These are phyloP conservation scores for Wallacemonas sp. DNA, from an alignment of 208 protist genomes.

Conservation along the genomic window DNA sequence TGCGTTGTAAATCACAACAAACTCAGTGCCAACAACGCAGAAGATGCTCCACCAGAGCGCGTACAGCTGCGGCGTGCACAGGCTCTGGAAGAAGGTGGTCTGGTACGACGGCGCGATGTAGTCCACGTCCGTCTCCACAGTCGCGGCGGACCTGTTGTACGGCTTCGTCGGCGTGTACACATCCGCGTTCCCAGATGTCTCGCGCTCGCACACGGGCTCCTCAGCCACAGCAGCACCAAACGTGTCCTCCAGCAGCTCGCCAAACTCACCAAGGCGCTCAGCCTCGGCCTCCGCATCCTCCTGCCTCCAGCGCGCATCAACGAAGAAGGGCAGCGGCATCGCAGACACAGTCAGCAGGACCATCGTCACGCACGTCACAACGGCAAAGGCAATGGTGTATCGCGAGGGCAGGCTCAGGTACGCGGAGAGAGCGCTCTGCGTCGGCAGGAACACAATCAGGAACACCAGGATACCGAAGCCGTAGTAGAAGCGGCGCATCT, in stretches of 20 bases:
- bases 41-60: conserved; percentile 22
- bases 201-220: not conserved
- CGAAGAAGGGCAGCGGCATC: not conserved
- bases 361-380: conserved; percentile 16
- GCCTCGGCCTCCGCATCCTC: not conserved
- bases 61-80: conserved; percentile 39
- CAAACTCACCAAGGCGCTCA: not conserved
- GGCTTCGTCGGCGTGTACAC: not conserved
- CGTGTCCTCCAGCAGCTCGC: not conserved
- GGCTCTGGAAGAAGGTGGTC: conserved; percentile 39
- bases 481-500: conserved; percentile 24
- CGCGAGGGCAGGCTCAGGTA: conserved; percentile 19
- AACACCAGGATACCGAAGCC: conserved; percentile 29
- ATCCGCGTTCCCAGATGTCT: too few relatives aligned
- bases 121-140: conserved; percentile 31
- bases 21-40: conserved; percentile 19
- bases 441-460: conserved; percentile 38
- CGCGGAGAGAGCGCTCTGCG: conserved; percentile 18
- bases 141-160: not conserved
- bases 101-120: conserved; percentile 68
- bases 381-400: conserved; percentile 25
- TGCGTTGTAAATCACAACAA: conserved; percentile 30
- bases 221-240: not conserved
- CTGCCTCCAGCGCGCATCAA: too few relatives aligned
- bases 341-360: conserved; percentile 19